Base-by-base conservation (phyloP, 495 filamentous ascomycete species). In the Penicillium taxi region DNA sequence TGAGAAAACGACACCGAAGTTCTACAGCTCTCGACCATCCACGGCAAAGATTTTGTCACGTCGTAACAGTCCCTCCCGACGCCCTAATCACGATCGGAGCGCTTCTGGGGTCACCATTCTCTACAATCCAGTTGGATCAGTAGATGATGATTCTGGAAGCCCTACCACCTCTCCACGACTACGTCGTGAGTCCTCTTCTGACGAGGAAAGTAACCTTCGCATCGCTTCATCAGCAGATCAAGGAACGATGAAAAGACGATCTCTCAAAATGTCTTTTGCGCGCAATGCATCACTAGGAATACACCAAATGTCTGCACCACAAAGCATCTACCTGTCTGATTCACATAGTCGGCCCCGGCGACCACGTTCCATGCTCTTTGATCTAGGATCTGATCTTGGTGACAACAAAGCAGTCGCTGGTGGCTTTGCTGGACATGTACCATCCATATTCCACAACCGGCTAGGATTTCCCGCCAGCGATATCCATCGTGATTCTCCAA, bases 401-500 rank as follows among this genome's bases (percentile, higher is more conserved):
- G 78, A 74, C 41, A 80, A 84, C 48, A 75, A 73, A 33, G 73
- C 76, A 13, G 72, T 80, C 35, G 64, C 67, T 6, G 66, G 66
- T 22, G 58, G 52, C 11, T 67, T 68, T 26, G 32, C 67, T 3
- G 78, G 74, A 11, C 76, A 69, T 0, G 65, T 83, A 19, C 76
- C 84, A 2, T 78, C 80, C n/a, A 86, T 79, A 40, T 84, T 89
- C 54, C 77, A 77, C 19, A 90, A 82, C 8, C 80, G 86, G 59
- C 78, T 88, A 72, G 83, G 76, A 11, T 77, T 81, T 63, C 78
- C 80, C 3, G 75, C 77, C 0, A 75, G 75, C 2, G 52, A 59
- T 8, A 51, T 63, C 14, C 54, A 49, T 26, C 64, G 66, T 6
- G 56, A 55, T 6, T 59, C 58, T 19, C 50, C 55, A 1, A 52